A percentile compares a stretch with the other conserved stretches of the same genome.
These are phyloP conservation scores for Colletotrichum gigasporum DNA, from an alignment of 2,329 filamentous ascomycete species.

Conservation along the genomic window DNA sequence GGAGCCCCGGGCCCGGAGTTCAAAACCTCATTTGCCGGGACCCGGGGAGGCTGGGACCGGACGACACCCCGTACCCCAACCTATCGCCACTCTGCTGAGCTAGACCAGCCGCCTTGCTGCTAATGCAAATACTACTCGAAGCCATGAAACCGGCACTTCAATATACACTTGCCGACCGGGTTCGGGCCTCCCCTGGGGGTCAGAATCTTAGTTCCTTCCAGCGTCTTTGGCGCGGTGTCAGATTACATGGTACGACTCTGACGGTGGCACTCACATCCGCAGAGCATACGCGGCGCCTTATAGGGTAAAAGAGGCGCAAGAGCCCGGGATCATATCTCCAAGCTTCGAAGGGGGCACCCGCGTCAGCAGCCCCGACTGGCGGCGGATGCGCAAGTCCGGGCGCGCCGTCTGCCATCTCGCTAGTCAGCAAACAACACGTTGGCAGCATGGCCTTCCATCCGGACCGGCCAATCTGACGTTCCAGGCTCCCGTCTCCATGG, in stretches of 20 bases:
- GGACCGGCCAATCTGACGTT: background rate
- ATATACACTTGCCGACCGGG: background rate
- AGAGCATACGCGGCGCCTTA: background rate
- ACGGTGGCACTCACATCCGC: background rate
- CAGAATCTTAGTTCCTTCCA: background rate
- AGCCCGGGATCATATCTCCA: background rate
- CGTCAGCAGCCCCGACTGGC: constrained; percentile 17
- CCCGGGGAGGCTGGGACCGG: background rate
- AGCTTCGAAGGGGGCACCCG: background rate
- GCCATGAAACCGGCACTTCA: background rate
- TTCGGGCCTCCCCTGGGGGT: background rate
- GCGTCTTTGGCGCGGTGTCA: background rate
- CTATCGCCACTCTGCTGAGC: background rate
- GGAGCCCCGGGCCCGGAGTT: background rate
- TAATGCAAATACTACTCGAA: background rate
- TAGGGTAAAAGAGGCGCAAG: background rate
- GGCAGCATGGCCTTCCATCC: background rate
- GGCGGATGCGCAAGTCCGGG: background rate
- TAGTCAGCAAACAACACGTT: constrained; percentile 1
- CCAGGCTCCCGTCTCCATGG: no score
- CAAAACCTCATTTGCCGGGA: background rate
- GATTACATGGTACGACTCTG: constrained; percentile 17
- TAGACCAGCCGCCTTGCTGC: background rate
- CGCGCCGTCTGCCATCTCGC: background rate
- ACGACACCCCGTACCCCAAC: background rate